These are phyloP conservation scores for Fusarium albosuccineum DNA, from an alignment of 2,329 filamentous ascomycete genomes.

Conservation along the genomic window DNA sequence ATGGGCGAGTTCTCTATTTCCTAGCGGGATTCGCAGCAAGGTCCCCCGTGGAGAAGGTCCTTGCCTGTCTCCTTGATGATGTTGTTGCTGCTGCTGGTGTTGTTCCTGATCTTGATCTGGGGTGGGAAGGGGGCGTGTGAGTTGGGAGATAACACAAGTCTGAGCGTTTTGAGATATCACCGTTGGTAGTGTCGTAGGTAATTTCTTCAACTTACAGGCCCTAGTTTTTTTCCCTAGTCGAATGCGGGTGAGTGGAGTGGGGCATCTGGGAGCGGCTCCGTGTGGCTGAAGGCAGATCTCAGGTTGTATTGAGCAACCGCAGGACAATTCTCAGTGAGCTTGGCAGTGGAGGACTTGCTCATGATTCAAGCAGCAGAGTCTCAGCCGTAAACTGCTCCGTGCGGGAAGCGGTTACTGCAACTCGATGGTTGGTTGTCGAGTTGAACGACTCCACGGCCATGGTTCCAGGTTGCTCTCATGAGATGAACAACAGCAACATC, in stretches of 20 bases:
- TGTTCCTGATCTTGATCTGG: neutral
- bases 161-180: neutral
- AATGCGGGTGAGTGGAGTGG: slow-evolving; percentile 24
- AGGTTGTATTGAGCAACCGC: too few relatives aligned
- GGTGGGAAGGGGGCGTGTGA: neutral
- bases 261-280: slow-evolving; percentile 28
- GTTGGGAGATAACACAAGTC: neutral
- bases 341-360: neutral
- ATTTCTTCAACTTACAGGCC: slow-evolving; percentile 35
- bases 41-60: neutral
- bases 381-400: slow-evolving; percentile 11
- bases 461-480: slow-evolving; percentile 13
- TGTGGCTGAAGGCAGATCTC: slow-evolving; percentile 23
- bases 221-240: neutral
- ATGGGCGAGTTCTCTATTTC: slow-evolving; percentile 9
- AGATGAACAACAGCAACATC: slow-evolving; percentile 8
- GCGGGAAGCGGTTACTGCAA: slow-evolving; percentile 8
- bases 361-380: slow-evolving; percentile 16
- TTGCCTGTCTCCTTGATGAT: slow-evolving; percentile 1
- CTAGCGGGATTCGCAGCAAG: neutral
- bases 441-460: slow-evolving; percentile 15
- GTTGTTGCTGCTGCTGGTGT: too few relatives aligned
- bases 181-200: slow-evolving; percentile 4
- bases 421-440: slow-evolving; percentile 18
- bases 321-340: neutral